Percentiles rank a stretch among this genome's conserved stretches.
These are phyloP conservation scores for Umbelopsis isabellina DNA, from an alignment of 192 early-diverging fungal species.

Conservation along the genomic window DNA sequence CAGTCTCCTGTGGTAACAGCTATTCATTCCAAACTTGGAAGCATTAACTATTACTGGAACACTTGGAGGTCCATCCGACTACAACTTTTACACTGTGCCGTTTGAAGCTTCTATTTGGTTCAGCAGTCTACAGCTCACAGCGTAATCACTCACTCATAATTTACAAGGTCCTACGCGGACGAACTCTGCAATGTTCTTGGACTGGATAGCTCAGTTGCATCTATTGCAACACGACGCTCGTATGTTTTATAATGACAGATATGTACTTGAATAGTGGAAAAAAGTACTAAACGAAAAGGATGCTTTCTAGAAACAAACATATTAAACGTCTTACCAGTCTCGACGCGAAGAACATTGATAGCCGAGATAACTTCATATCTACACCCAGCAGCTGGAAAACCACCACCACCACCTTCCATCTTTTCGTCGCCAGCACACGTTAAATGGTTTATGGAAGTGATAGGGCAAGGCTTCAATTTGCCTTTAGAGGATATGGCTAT, in stretches of 20 bases:
- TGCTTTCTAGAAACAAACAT: conserved; percentile 68
- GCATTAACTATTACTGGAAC: no score
- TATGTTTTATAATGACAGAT: conserved; percentile 32
- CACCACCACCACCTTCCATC: conserved; percentile 56
- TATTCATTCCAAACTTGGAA: background rate
- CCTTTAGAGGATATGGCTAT: conserved; percentile 77
- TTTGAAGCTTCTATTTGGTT: background rate
- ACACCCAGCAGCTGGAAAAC: conserved; percentile 30
- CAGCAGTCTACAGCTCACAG: background rate
- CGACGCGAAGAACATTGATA: conserved; percentile 65
- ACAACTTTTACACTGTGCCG: background rate
- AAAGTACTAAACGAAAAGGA: background rate
- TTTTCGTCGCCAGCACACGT: conserved; percentile 80
- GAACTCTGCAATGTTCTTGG: conserved; percentile 66
- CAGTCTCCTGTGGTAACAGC: no score
- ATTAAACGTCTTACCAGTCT: conserved; percentile 66
- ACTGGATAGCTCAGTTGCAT: conserved; percentile 70
- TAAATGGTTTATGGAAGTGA: conserved; percentile 81
- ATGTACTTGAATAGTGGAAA: background rate
- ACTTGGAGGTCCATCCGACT: background rate
- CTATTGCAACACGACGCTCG: conserved; percentile 74
- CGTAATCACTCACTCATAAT: no score
- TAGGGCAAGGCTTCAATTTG: conserved; percentile 82
- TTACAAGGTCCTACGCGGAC: no score
- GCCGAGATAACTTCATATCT: conserved; percentile 64